Evolutionary conservation across 1,284 basidiomycete genomes (phyloP).

Genomic region (Microbotryum lychnidis-dioicae): DNA sequence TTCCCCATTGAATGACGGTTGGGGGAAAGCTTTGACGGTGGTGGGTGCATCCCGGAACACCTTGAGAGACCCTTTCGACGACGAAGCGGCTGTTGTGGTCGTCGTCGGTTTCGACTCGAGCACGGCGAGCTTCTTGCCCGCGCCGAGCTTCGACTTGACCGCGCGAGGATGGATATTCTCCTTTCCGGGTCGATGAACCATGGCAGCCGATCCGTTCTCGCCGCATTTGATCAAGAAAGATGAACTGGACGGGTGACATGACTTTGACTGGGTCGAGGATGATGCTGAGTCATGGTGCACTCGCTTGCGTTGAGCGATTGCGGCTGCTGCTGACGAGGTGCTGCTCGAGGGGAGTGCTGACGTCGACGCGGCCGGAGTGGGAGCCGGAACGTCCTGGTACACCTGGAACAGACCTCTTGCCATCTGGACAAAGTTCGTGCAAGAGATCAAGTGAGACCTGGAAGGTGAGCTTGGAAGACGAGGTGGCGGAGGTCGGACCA

Average conservation of each 20-base stretch:
- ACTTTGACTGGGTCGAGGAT: neutral
- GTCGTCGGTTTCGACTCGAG: neutral
- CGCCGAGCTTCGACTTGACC: neutral
- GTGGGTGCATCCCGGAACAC: neutral
- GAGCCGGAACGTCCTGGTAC: neutral
- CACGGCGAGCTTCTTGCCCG: neutral
- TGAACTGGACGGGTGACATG: neutral
- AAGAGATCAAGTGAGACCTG: neutral
- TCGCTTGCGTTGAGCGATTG: neutral
- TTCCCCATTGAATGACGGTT: neutral
- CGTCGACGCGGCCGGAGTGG: neutral
- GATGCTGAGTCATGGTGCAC: neutral
- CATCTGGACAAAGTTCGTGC: neutral
- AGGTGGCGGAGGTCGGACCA: too few species aligned
- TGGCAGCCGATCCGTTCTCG: neutral
- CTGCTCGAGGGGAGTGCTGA: too few species aligned
- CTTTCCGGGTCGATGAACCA: neutral
- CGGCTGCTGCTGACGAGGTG: neutral
- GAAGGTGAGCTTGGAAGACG: neutral
- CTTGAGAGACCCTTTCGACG: neutral
- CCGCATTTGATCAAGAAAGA: neutral
- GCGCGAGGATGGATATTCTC: neutral
- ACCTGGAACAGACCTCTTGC: neutral
- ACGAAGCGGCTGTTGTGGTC: neutral
- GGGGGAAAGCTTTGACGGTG: too few species aligned